Evolutionary conservation across 2,329 filamentous ascomycete genomes (phyloP).

Genomic region (Fonsecaea multimorphosa): DNA sequence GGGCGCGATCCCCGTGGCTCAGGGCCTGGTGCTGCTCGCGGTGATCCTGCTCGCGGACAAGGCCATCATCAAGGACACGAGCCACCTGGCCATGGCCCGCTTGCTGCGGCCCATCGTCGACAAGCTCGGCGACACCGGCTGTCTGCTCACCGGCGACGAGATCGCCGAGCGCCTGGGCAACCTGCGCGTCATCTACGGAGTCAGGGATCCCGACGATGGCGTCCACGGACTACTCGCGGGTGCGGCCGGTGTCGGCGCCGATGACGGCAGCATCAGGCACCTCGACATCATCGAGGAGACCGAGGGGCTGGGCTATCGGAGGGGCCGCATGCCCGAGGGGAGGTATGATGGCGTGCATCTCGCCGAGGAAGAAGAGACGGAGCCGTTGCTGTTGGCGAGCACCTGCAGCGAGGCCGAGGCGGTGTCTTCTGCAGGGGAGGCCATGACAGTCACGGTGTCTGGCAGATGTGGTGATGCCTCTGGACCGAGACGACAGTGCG

Average conservation of each 20-base stretch:
- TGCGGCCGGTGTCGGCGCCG: neutral
- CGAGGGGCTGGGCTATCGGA: constrained; percentile 22
- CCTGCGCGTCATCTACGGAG: constrained; percentile 35
- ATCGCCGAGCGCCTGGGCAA: constrained; percentile 36
- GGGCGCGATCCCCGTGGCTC: constrained; percentile 29
- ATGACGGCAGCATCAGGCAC: constrained; percentile 16
- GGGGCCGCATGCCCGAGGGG: constrained; percentile 26
- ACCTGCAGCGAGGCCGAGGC: neutral
- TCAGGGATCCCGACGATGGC: constrained; percentile 31
- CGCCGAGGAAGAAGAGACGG: constrained; percentile 9
- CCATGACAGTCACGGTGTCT: neutral
- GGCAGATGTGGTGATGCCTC: neutral
- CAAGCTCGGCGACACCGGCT: constrained; percentile 31
- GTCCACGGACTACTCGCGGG: neutral
- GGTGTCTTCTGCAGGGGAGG: neutral
- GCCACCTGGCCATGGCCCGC: constrained; percentile 30
- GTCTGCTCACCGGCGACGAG: constrained; percentile 34
- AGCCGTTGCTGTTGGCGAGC: neutral
- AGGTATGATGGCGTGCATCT: constrained; percentile 24
- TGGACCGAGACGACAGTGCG: neutral
- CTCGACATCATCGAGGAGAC: constrained; percentile 28
- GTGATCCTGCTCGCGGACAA: constrained; percentile 33
- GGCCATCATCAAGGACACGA: constrained; percentile 36
- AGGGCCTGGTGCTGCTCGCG: constrained; percentile 26
- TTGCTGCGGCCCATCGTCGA: constrained; percentile 34